Evolutionary conservation across 768 basidiomycete species (phyloP), one percentile per base, ranked within the genome.

Genomic region (Pleurotus ostreatus): DNA sequence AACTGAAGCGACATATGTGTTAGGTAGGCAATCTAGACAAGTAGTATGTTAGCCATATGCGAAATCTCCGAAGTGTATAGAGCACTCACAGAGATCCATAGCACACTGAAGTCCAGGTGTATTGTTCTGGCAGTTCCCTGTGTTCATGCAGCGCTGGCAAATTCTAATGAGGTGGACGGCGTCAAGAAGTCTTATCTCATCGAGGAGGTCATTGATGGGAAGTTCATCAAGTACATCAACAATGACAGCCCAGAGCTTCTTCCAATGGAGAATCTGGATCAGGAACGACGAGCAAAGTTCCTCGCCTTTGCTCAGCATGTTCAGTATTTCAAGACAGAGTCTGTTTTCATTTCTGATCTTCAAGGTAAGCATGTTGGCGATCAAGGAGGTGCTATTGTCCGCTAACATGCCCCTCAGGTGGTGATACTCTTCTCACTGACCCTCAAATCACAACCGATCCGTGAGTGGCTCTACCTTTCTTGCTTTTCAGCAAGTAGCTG

Each of bases 91-190:
- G 26, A 26, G 26, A 26, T 26, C 26, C 26, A 26, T 26, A 26
- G 26, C 26, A 26, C 26, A 26, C 26, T 7, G 26, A 26, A 26
- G 26, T 26, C 26, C 26, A 26, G 26, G 26, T 26, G 26, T 4
- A 26, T 26, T 26, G 26, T 26, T 7, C 26, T 26, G 26, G 26
- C 26, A 26, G 26, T 26, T 26, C 26, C 26, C 7, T 26, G 26
- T 55, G 62, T 62, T 6, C n/a, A 60, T 20, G 46, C 57, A 46
- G 59, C 48, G 12, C 34, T 64, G 18, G 63, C 60, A 2, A 37
- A 60, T 25, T 53, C 39, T 4, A 38, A 51, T 1, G 22, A 43
- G 22, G 49, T 39, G 4, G 40, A 57, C 7, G 26, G 26, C 26
- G 18, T 23, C 46, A 48, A 48, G 23, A 22, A 30, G 46, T n/a